A percentile compares a stretch with the other conserved stretches of the same genome.
These are phyloP conservation scores for Mycena vitilis DNA, from an alignment of 768 basidiomycete genomes.

Conservation along the genomic window DNA sequence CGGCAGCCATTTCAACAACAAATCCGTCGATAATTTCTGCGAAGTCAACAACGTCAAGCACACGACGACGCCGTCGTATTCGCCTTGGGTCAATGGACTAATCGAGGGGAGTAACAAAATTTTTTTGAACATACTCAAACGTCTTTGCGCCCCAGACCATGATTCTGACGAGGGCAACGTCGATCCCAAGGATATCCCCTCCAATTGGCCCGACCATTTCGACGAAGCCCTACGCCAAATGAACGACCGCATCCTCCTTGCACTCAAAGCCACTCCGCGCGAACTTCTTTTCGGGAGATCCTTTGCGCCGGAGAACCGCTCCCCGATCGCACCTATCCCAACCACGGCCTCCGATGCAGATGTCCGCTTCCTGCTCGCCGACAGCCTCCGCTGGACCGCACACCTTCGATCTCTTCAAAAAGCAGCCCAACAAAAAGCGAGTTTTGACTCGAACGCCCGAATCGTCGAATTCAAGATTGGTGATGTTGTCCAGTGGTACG, in stretches of 20 bases:
- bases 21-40: constrained; percentile 36
- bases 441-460: constrained; percentile 37
- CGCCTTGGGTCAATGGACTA: constrained; percentile 39
- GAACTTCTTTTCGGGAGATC: constrained; percentile 48
- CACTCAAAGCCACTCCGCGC: constrained; percentile 31
- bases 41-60: constrained; percentile 28
- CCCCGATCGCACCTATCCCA: not conserved
- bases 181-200: constrained; percentile 34
- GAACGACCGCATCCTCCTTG: constrained; percentile 42
- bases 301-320: constrained; percentile 31
- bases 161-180: constrained; percentile 30
- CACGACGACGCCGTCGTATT: constrained; percentile 31
- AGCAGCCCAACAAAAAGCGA: constrained; percentile 32
- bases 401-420: constrained; percentile 34
- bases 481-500: constrained; percentile 41
- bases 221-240: constrained; percentile 36
- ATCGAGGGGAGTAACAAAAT: constrained; percentile 35
- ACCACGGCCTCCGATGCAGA: constrained; percentile 18
- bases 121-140: constrained; percentile 37
- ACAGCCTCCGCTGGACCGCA: constrained; percentile 35
- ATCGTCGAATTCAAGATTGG: constrained; percentile 36
- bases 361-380: constrained; percentile 40
- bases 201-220: constrained; percentile 41
- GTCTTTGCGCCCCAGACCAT: constrained; percentile 41
- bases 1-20: constrained; percentile 42